phyloP scores from a whole-genome alignment of 192 early-diverging fungal species.

The Coemansia umbellata region DNA sequence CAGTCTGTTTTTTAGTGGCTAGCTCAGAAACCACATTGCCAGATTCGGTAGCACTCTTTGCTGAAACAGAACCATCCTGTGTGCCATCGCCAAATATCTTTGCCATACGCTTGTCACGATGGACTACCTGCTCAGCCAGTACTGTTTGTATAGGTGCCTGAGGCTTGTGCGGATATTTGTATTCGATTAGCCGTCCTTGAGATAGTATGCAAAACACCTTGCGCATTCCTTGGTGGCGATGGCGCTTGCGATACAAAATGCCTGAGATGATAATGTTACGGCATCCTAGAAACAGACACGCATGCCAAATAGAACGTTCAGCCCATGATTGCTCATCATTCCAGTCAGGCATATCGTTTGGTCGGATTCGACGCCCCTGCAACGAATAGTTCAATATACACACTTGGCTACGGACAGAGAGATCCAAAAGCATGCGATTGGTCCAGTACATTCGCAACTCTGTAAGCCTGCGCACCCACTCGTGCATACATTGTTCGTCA shows the following conservation, averaged over 20 bases:
- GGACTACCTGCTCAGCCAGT: constrained; percentile 14
- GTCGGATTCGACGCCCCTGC: constrained; percentile 27
- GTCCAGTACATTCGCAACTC: constrained; percentile 45
- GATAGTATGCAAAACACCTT: constrained; percentile 49
- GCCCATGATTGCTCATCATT: constrained; percentile 40
- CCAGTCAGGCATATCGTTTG: constrained; percentile 28
- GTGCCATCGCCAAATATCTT: constrained; percentile 11
- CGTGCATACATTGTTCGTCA: constrained; percentile 31
- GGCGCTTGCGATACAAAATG: constrained; percentile 47
- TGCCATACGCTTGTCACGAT: constrained; percentile 15
- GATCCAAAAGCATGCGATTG: constrained; percentile 31
- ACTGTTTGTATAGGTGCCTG: constrained; percentile 12
- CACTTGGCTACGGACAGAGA: constrained; percentile 24
- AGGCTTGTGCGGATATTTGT: constrained; percentile 17
- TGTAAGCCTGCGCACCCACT: constrained; percentile 41
- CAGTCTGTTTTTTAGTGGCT: background rate
- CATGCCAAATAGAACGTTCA: constrained; percentile 45
- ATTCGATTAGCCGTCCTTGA: constrained; percentile 44
- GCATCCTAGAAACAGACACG: constrained; percentile 45
- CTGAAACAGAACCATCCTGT: background rate
- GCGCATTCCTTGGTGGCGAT: constrained; percentile 43
- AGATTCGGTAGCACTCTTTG: background rate
- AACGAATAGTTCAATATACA: constrained; percentile 34
- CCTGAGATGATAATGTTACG: constrained; percentile 44
- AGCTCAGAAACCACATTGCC: background rate